phyloP scores from a whole-genome alignment of 1,284 basidiomycete species.

The Gomphus sp. region DNA sequence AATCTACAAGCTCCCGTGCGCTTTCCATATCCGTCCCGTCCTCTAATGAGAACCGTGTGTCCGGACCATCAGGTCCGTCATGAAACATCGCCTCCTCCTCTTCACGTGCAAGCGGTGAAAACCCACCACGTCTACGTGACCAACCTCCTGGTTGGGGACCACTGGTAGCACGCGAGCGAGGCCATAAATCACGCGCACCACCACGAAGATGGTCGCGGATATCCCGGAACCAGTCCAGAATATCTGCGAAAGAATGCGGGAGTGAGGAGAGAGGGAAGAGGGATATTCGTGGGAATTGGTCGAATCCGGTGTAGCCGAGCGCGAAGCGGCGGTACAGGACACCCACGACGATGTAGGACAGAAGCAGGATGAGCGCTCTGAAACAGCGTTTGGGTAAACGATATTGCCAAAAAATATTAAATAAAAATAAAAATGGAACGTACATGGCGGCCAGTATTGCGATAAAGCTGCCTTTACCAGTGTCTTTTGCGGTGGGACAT shows the following conservation, averaged over 20 bases:
- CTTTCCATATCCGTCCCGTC: conserved; percentile 1
- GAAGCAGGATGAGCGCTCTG: conserved; percentile 44
- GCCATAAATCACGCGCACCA: conserved; percentile 7
- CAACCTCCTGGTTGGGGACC: not conserved
- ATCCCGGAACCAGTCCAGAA: conserved; percentile 7
- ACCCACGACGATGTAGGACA: conserved; percentile 50
- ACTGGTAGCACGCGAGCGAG: not conserved
- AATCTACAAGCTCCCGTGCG: conserved; percentile 3
- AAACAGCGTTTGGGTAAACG: not conserved
- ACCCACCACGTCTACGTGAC: not conserved
- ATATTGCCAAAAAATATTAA: not conserved
- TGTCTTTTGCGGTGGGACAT: conserved; percentile 49
- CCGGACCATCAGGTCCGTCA: conserved; percentile 7
- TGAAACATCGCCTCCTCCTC: conserved; percentile 10
- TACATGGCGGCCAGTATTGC: conserved; percentile 45
- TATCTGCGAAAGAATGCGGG: not conserved
- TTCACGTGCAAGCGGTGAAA: conserved; percentile 6
- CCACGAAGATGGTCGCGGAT: conserved; percentile 8
- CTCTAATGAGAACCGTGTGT: conserved; percentile 5
- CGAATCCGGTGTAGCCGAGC: conserved; percentile 49
- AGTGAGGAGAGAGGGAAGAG: conserved; percentile 1
- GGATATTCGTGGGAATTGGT: conserved; percentile 42
- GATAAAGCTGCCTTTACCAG: conserved; percentile 42
- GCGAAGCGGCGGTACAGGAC: conserved; percentile 63
- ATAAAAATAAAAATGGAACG: conserved; percentile 15